These are phyloP conservation scores for Hortiboletus campestris DNA, from an alignment of 768 basidiomycete genomes.

Conservation along the genomic window DNA sequence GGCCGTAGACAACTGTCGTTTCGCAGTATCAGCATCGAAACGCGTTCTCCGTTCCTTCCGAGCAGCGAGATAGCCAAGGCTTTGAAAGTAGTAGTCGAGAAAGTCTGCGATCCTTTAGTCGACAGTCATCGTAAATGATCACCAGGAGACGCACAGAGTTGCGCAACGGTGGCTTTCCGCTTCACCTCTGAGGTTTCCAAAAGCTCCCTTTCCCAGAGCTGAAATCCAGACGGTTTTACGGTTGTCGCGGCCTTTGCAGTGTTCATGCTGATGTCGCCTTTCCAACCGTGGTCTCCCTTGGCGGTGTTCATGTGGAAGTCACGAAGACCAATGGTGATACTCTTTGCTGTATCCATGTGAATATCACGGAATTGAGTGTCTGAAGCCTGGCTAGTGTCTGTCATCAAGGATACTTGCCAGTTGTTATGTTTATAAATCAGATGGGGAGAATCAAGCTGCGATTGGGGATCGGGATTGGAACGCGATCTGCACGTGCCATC, in stretches of 20 bases:
- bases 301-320: conserved; percentile 68
- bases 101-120: conserved; percentile 58
- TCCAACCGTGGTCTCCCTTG: conserved; percentile 43
- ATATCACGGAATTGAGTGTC: conserved; percentile 49
- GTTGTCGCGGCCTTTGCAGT: conserved; percentile 42
- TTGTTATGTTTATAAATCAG: background rate
- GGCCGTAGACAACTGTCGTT: conserved; percentile 52
- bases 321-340: conserved; percentile 42
- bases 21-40: conserved; percentile 80
- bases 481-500: conserved; percentile 5
- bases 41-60: conserved; percentile 80
- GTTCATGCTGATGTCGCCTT: conserved; percentile 66
- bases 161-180: conserved; percentile 95
- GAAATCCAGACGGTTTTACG: conserved; percentile 48
- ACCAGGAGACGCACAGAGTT: conserved; percentile 69
- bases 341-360: conserved; percentile 80
- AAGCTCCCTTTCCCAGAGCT: conserved; percentile 85
- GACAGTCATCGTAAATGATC: conserved; percentile 5
- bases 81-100: conserved; percentile 97
- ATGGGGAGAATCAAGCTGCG: background rate
- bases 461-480: background rate
- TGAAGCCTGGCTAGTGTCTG: conserved; percentile 4
- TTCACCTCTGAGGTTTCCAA: conserved; percentile 84
- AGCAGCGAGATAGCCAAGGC: conserved; percentile 81
- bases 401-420: conserved; percentile 9